Evolutionary conservation across 129 eudicot species (phyloP).

Genomic region (Logfia minima): DNA sequence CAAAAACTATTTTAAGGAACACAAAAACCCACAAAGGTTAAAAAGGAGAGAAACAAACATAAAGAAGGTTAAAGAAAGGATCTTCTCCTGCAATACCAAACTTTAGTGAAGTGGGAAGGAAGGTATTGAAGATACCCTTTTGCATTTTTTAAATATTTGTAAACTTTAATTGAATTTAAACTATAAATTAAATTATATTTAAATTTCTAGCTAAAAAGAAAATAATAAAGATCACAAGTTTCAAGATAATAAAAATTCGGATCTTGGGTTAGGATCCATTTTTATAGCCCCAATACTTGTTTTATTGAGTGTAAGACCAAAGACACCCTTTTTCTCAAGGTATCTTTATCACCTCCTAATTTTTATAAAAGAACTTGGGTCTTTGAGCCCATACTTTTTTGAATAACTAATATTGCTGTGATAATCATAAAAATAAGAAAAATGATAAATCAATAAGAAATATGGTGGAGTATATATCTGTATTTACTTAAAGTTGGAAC

Average conservation of each 20-base stretch:
- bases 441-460: neutral
- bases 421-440: no score
- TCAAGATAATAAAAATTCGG: slow-evolving; percentile 44
- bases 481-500: no score
- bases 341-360: slow-evolving; percentile 36
- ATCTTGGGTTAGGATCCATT: slow-evolving; percentile 54
- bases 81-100: slow-evolving; percentile 74
- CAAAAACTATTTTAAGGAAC: slow-evolving; percentile 32
- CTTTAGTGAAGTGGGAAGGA: slow-evolving; percentile 85
- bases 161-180: no score
- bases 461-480: no score
- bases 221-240: slow-evolving; percentile 25
- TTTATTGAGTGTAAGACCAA: slow-evolving; percentile 42
- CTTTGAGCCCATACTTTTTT: slow-evolving; percentile 27
- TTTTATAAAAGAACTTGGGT: slow-evolving; percentile 41
- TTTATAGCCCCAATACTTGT: slow-evolving; percentile 31
- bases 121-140: slow-evolving; percentile 72
- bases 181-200: neutral
- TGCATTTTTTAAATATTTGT: neutral
- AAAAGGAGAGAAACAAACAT: slow-evolving; percentile 38
- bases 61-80: slow-evolving; percentile 63
- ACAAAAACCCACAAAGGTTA: slow-evolving; percentile 51
- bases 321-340: slow-evolving; percentile 43
- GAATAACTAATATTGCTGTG: neutral
- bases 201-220: neutral